These are phyloP conservation scores for Ogataea nakhonphanomensis DNA, from an alignment of 805 yeast species.

Conservation along the genomic window DNA sequence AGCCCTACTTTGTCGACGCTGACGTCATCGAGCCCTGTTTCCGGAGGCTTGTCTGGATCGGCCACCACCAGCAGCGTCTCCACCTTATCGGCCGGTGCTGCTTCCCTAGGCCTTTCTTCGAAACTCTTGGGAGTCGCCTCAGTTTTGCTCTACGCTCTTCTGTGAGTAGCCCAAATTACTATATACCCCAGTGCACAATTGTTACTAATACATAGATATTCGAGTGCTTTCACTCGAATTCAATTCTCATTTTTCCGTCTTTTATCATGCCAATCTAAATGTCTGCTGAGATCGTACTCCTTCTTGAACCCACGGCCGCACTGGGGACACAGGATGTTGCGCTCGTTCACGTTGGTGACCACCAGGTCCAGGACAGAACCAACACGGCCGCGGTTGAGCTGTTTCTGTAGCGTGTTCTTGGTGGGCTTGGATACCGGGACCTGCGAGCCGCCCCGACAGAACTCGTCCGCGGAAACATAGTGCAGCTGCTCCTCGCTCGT, in stretches of 20 bases:
- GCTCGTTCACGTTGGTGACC: conserved; percentile 35
- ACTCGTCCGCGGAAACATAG: conserved; percentile 1
- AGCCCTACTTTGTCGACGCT: conserved; percentile 1
- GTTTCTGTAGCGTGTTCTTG: conserved; percentile 31
- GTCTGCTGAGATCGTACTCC: conserved; percentile 46
- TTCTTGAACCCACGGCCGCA: conserved; percentile 55
- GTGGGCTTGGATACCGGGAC: conserved; percentile 10
- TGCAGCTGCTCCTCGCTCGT: conserved; percentile 15
- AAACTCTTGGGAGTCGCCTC: conserved; percentile 7
- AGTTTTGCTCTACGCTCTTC: conserved; percentile 7
- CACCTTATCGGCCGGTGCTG: conserved; percentile 3
- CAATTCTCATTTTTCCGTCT: neutral
- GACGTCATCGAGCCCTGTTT: neutral
- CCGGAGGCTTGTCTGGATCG: neutral
- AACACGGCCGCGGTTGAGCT: conserved; percentile 37
- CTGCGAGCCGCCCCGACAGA: neutral
- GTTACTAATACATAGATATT: too few species aligned
- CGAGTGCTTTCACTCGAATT: too few species aligned
- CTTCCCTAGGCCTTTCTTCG: conserved; percentile 3
- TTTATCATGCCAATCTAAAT: conserved; percentile 49
- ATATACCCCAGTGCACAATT: conserved; percentile 2
- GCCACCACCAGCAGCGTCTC: neutral
- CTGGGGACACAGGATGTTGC: conserved; percentile 41
- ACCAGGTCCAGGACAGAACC: conserved; percentile 40
- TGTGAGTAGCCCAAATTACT: neutral